A percentile compares a stretch with the other conserved stretches of the same genome.
These are phyloP conservation scores for Pythium phragmitis DNA, from an alignment of 352 stramenopile species.

Conservation along the genomic window DNA sequence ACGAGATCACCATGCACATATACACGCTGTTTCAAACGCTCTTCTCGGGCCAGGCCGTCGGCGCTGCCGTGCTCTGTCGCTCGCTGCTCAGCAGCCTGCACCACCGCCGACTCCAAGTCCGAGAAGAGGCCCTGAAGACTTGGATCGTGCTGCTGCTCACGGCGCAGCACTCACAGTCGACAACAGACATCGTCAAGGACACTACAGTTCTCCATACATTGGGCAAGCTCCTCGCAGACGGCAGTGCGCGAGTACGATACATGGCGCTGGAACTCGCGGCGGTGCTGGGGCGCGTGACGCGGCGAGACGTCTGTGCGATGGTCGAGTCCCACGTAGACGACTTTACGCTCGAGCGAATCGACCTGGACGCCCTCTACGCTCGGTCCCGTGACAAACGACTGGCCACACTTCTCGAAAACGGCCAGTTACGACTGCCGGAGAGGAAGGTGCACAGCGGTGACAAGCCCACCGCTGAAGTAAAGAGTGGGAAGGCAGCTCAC, in stretches of 20 bases:
- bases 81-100: constrained; percentile 37
- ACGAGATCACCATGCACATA: constrained; percentile 36
- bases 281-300: constrained; percentile 32
- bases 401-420: constrained; percentile 38
- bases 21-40: constrained; percentile 24
- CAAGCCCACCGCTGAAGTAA: background rate
- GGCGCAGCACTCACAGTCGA: constrained; percentile 22
- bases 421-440: constrained; percentile 25
- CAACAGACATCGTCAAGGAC: constrained; percentile 17
- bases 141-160: constrained; percentile 57
- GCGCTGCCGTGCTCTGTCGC: constrained; percentile 25
- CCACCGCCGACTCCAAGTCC: constrained; percentile 55
- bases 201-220: constrained; percentile 40
- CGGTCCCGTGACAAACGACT: constrained; percentile 39
- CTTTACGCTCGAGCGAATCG: constrained; percentile 46
- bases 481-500: background rate
- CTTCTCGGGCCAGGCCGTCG: constrained; percentile 9
- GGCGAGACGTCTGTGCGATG: constrained; percentile 42
- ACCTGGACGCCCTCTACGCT: constrained; percentile 43
- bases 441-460: background rate
- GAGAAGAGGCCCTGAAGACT: constrained; percentile 56
- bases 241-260: constrained; percentile 37
- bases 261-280: constrained; percentile 47
- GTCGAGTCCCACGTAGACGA: constrained; percentile 51
- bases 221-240: constrained; percentile 49